Evolutionary conservation across 306 rosid genomes (phyloP).

Genomic region (Parietaria judaica): DNA sequence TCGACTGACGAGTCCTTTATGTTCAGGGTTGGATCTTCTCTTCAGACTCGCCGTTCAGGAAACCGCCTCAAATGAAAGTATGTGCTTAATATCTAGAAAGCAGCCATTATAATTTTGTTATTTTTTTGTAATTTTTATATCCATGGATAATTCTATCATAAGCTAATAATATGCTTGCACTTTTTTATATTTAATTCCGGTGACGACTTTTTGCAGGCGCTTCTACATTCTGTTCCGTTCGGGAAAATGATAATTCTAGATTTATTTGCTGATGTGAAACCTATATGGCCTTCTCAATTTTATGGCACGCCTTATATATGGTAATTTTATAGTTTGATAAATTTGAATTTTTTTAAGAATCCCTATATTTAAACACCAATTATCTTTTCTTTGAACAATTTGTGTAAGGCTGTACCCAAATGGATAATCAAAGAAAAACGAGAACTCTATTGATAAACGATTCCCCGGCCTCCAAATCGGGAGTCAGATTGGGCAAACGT

Average conservation of each 20-base stretch:
- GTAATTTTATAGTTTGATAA: constrained; percentile 33
- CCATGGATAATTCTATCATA: not conserved
- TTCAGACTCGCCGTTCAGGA: constrained; percentile 76
- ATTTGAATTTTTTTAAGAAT: not conserved
- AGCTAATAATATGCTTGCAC: no score
- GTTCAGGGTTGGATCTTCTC: constrained; percentile 94
- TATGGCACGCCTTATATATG: constrained; percentile 90
- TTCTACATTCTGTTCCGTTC: constrained; percentile 77
- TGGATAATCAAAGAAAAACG: no score
- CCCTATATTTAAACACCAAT: not conserved
- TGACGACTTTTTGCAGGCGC: constrained; percentile 54
- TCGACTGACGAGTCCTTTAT: no score
- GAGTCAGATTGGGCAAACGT: no score
- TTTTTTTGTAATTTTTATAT: not conserved
- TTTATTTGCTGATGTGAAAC: constrained; percentile 93
- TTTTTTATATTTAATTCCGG: no score
- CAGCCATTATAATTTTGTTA: not conserved
- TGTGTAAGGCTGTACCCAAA: no score
- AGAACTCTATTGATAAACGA: no score
- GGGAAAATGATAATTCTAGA: constrained; percentile 97
- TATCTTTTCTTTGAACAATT: not conserved
- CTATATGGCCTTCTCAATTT: constrained; percentile 79
- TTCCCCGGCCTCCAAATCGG: no score
- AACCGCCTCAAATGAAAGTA: constrained; percentile 92
- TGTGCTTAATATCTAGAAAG: constrained; percentile 12